These are phyloP conservation scores for Crithidia acanthocephali DNA, from an alignment of 208 protist genomes.

Conservation along the genomic window DNA sequence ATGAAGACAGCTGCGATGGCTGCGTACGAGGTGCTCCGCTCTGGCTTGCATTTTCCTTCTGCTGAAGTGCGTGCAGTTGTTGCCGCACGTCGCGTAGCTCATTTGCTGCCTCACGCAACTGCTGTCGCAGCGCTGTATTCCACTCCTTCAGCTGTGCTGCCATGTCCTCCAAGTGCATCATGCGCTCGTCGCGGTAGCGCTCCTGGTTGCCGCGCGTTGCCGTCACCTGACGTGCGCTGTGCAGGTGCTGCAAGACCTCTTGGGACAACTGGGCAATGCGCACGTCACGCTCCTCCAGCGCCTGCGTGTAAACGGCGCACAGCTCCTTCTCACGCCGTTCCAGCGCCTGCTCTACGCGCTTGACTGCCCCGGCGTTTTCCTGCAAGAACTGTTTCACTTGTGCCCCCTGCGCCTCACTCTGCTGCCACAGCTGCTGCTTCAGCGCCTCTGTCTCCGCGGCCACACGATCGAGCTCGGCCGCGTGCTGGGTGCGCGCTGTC, in stretches of 20 bases:
- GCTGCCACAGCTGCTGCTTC: constrained; percentile 31
- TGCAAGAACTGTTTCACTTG: constrained; percentile 26
- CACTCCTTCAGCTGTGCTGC: constrained; percentile 21
- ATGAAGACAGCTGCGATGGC: background rate
- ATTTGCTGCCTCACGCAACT: constrained; percentile 11
- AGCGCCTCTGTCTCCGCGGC: constrained; percentile 12
- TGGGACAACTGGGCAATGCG: constrained; percentile 61
- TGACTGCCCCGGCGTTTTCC: constrained; percentile 33
- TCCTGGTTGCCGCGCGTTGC: constrained; percentile 20
- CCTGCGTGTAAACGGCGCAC: constrained; percentile 39
- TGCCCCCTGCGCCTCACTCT: constrained; percentile 29
- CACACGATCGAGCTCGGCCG: background rate
- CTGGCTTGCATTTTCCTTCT: too few relatives aligned
- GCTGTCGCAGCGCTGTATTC: constrained; percentile 23
- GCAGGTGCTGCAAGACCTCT: constrained; percentile 35
- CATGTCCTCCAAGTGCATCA: constrained; percentile 23
- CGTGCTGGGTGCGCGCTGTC: background rate
- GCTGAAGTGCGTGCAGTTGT: background rate
- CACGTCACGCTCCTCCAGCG: constrained; percentile 61
- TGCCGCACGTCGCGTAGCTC: constrained; percentile 21
- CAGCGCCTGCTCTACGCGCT: constrained; percentile 32
- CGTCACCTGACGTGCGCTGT: constrained; percentile 21
- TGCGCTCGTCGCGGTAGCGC: constrained; percentile 1
- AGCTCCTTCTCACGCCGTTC: constrained; percentile 46
- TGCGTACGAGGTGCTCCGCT: background rate